Conservation (phyloP, 305 asterid species). For the Stenogyne calaminthoides region DNA sequence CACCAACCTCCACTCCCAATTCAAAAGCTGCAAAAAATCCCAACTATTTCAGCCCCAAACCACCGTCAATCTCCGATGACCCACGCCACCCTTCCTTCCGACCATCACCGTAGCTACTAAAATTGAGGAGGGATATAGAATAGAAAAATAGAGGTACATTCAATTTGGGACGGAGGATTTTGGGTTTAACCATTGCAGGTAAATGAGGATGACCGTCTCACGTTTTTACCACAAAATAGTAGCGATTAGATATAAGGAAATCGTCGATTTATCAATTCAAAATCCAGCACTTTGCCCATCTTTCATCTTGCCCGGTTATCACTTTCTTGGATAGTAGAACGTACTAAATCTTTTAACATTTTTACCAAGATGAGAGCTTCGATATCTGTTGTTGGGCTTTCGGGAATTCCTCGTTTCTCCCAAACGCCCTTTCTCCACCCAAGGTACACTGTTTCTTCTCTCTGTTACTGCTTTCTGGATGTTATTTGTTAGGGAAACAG, state of each 20-base stretch:
- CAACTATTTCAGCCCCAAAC: too few species aligned
- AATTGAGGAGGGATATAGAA: not conserved
- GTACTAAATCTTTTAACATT: not conserved
- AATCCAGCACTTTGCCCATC: not conserved
- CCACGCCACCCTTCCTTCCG: too few species aligned
- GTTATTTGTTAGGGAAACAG: not conserved
- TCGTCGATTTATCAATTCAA: not conserved
- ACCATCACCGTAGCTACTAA: too few species aligned
- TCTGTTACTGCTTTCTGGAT: not conserved
- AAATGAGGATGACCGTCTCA: not conserved
- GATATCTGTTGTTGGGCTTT: slow-evolving; percentile 15
- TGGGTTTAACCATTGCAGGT: not conserved
- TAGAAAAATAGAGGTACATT: not conserved
- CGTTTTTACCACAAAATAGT: not conserved
- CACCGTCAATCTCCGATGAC: too few species aligned
- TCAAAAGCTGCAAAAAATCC: too few species aligned
- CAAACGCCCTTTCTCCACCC: slow-evolving; percentile 37
- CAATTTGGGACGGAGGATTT: not conserved
- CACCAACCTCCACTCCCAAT: too few species aligned
- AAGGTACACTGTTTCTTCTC: slow-evolving; percentile 33
- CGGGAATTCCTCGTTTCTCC: slow-evolving; percentile 29
- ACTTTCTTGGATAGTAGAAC: not conserved
- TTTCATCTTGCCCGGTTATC: not conserved
- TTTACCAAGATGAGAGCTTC: slow-evolving; percentile 32
- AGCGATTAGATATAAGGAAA: not conserved